Conservation (phyloP, 2,329 filamentous ascomycete genomes). For the Verticillium albo-atrum region DNA sequence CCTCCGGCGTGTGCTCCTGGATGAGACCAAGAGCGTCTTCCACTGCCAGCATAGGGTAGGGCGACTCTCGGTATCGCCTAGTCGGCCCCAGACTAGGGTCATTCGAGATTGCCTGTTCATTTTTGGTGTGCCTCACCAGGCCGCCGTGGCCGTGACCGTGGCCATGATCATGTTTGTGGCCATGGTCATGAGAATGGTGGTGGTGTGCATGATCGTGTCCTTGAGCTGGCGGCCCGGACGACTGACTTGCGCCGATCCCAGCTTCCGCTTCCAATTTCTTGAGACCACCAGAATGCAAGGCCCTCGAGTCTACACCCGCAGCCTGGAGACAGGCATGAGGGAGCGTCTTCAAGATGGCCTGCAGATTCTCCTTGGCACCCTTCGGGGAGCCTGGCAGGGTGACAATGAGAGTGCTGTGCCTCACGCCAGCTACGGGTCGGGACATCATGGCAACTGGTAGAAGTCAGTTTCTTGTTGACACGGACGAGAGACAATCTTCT, state of each 20-base stretch:
- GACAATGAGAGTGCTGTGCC: conserved; percentile 75
- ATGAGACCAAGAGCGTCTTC: conserved; percentile 74
- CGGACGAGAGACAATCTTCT: conserved; percentile 26
- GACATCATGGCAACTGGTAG: conserved; percentile 89
- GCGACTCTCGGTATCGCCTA: conserved; percentile 75
- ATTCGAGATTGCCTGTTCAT: conserved; percentile 46
- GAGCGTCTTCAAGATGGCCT: conserved; percentile 81
- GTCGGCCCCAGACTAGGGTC: conserved; percentile 58
- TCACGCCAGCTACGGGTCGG: conserved; percentile 82
- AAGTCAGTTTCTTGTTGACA: conserved; percentile 14
- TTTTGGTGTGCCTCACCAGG: conserved; percentile 69
- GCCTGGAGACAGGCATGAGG: conserved; percentile 94
- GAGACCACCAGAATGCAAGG: conserved; percentile 74
- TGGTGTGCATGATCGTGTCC: conserved; percentile 56
- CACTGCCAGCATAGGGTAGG: conserved; percentile 88
- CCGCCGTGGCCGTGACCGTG: conserved; percentile 59
- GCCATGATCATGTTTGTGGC: conserved; percentile 50
- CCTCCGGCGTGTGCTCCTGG: conserved; percentile 63
- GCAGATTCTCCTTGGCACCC: conserved; percentile 88
- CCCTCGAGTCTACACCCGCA: conserved; percentile 74
- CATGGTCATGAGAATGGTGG: conserved; percentile 41
- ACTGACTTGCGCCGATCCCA: conserved; percentile 42
- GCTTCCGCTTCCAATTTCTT: conserved; percentile 82
- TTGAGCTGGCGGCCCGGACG: background rate
- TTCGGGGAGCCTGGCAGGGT: conserved; percentile 94